Percentiles rank a stretch among this genome's conserved stretches.
phyloP scores from a whole-genome alignment of 371 early-diverging fungal genomes.

The Rhizopus delemar region DNA sequence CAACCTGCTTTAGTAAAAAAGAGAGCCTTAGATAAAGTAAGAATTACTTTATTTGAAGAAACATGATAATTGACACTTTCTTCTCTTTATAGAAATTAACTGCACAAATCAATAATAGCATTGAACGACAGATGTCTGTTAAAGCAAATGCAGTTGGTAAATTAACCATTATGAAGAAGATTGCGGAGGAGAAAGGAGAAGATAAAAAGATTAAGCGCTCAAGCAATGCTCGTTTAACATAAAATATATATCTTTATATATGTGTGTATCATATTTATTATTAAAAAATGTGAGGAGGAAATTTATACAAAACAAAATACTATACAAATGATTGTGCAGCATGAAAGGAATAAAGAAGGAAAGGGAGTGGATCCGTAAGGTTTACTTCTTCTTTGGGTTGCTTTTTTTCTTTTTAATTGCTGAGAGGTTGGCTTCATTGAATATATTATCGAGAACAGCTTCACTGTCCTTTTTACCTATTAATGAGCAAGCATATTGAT shows the following conservation, averaged over 20 bases:
- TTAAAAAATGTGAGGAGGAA: not conserved
- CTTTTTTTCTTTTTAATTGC: conserved; percentile 3
- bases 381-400: conserved; percentile 1
- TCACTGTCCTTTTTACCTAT: conserved; percentile 13
- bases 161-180: conserved; percentile 67
- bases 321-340: not conserved
- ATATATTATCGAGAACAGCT: conserved; percentile 9
- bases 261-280: not conserved
- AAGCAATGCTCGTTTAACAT: conserved; percentile 15
- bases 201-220: conserved; percentile 31
- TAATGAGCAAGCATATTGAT: conserved; percentile 36
- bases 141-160: conserved; percentile 72
- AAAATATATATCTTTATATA: not conserved
- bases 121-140: conserved; percentile 69
- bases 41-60: not conserved
- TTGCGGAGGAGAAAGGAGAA: conserved; percentile 53
- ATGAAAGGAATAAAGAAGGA: not conserved
- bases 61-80: not conserved
- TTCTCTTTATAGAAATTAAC: conserved; percentile 52
- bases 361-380: not conserved
- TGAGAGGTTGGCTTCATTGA: not conserved
- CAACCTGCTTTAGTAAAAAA: conserved; percentile 57
- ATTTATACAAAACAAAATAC: too few species aligned
- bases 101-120: conserved; percentile 63
- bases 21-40: conserved; percentile 55